Evolutionary conservation across 208 protist species (phyloP).

Genomic region (Naegleria lovaniensis): DNA sequence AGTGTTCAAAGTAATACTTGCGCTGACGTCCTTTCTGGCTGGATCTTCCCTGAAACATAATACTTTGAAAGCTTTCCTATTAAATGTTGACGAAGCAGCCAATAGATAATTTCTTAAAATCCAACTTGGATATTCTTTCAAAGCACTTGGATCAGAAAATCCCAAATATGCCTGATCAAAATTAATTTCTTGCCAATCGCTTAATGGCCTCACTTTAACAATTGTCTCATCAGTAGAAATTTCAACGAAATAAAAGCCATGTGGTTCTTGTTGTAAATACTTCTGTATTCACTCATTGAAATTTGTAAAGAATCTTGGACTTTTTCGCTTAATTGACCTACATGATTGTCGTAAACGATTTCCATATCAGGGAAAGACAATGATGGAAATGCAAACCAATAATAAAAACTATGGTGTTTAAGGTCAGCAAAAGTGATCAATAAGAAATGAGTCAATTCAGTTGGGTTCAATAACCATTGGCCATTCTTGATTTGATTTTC

Average conservation of each 20-base stretch:
- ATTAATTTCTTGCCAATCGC: background rate
- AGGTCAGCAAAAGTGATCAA: conserved; percentile 69
- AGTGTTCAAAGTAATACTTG: background rate
- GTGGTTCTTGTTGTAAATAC: background rate
- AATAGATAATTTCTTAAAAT: conserved; percentile 57
- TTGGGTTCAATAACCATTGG: conserved; percentile 43
- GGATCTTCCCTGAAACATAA: conserved; percentile 25
- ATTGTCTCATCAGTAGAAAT: background rate
- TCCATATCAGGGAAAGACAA: conserved; percentile 31
- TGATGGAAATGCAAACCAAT: conserved; percentile 71
- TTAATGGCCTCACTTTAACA: background rate
- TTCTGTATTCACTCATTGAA: background rate
- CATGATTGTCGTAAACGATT: background rate
- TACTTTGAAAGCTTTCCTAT: conserved; percentile 26
- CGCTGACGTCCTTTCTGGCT: background rate
- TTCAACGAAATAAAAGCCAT: background rate
- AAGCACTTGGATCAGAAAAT: conserved; percentile 49
- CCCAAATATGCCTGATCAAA: conserved; percentile 26
- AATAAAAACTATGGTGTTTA: conserved; percentile 71
- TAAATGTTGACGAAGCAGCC: background rate
- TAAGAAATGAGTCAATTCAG: conserved; percentile 55
- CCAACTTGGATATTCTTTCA: conserved; percentile 49
- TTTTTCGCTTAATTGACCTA: background rate
- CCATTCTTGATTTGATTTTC: conserved; percentile 48
- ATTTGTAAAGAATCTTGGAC: background rate